phyloP scores from a whole-genome alignment of 805 yeast species.

The Ogataea pignaliae region DNA sequence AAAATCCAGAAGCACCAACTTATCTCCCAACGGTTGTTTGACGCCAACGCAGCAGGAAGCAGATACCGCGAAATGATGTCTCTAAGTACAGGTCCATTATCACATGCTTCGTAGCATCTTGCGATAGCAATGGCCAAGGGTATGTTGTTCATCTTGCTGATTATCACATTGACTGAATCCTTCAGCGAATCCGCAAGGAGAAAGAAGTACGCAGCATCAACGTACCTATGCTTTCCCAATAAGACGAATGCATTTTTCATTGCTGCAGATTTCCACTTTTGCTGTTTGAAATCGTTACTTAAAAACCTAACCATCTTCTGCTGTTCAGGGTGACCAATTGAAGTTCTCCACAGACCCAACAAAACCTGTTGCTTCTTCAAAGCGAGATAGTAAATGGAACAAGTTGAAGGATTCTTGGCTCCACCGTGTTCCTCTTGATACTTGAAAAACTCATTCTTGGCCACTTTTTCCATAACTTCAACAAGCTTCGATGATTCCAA shows the following conservation, averaged over 20 bases:
- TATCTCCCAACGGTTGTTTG: constrained; percentile 76
- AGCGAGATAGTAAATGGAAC: constrained; percentile 75
- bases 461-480: constrained; percentile 60
- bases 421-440: constrained; percentile 36
- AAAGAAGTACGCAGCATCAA: constrained; percentile 88
- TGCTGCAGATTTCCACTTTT: constrained; percentile 86
- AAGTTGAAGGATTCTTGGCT: constrained; percentile 63
- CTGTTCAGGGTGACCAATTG: constrained; percentile 72
- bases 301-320: constrained; percentile 76
- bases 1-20: constrained; percentile 79
- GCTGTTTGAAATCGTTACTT: constrained; percentile 66
- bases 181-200: constrained; percentile 67
- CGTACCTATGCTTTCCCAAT: constrained; percentile 79
- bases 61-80: constrained; percentile 45
- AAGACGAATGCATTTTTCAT: constrained; percentile 88
- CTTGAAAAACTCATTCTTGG: constrained; percentile 59
- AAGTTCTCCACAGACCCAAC: constrained; percentile 78
- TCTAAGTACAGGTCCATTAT: constrained; percentile 49
- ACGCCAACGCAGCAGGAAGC: constrained; percentile 50
- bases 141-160: constrained; percentile 61
- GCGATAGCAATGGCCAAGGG: constrained; percentile 79
- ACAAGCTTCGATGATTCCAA: constrained; percentile 40
- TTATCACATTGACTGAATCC: constrained; percentile 74
- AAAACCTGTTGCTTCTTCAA: constrained; percentile 71
- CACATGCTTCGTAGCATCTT: constrained; percentile 62